Percentiles rank a stretch among this genome's conserved stretches.
These are phyloP conservation scores for Podaxis mareebaensis DNA, from an alignment of 768 basidiomycete genomes.

Conservation along the genomic window DNA sequence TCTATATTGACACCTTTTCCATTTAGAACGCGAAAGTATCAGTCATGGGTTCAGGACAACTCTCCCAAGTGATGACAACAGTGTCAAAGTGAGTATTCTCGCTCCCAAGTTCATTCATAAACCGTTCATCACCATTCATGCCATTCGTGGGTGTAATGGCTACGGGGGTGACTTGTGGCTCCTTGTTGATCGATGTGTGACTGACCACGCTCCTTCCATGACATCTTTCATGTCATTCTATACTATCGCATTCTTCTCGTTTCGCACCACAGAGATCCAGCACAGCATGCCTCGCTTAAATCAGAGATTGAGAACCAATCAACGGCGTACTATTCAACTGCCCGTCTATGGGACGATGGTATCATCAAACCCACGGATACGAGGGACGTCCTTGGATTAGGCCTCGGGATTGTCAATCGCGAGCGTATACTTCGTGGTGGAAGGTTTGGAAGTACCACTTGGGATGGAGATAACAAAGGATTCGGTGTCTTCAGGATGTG, in stretches of 20 bases:
- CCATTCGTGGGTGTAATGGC: background rate
- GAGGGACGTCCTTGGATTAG: constrained; percentile 83
- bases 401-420: constrained; percentile 75
- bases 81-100: constrained; percentile 69
- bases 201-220: background rate
- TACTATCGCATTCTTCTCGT: background rate
- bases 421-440: constrained; percentile 26
- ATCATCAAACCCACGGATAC: constrained; percentile 91
- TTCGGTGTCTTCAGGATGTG: constrained; percentile 94
- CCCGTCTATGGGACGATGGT: constrained; percentile 93
- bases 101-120: background rate
- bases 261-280: constrained; percentile 61
- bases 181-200: background rate
- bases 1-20: background rate
- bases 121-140: background rate
- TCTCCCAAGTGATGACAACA: constrained; percentile 89
- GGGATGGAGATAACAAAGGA: constrained; percentile 71
- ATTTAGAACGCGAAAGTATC: constrained; percentile 85
- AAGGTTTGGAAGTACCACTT: constrained; percentile 44
- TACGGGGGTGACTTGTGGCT: background rate
- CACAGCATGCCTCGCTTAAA: constrained; percentile 73
- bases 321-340: constrained; percentile 83
- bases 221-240: background rate
- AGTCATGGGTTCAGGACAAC: constrained; percentile 94
- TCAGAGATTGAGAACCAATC: constrained; percentile 88